Percentiles rank a stretch among this genome's conserved stretches.
phyloP scores from a whole-genome alignment of 2,329 filamentous ascomycete genomes.

The Zasmidium cellare region DNA sequence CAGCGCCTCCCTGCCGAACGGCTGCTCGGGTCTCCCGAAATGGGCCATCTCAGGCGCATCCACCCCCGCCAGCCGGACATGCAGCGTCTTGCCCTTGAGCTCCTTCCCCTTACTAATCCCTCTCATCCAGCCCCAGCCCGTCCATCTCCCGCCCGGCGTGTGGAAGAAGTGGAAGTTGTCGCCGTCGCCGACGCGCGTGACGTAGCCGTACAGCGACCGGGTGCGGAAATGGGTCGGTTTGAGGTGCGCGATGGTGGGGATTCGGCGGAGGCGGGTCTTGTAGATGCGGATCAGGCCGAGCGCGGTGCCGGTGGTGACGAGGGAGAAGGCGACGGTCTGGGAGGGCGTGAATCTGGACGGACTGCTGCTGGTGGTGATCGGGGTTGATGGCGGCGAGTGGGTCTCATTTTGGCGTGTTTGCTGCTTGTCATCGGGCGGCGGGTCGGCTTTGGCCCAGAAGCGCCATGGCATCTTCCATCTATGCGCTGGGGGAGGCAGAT shows the following conservation, averaged over 20 bases:
- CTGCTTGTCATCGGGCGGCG: neutral
- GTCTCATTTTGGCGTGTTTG: neutral
- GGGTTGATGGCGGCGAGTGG: neutral
- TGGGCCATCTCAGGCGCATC: slow-evolving; percentile 93
- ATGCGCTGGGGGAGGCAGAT: no score
- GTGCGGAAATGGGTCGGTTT: slow-evolving; percentile 72
- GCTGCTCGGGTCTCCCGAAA: slow-evolving; percentile 86
- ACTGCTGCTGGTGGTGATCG: neutral
- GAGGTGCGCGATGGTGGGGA: slow-evolving; percentile 75
- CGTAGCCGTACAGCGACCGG: slow-evolving; percentile 76
- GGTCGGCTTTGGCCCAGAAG: neutral
- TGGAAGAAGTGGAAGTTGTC: slow-evolving; percentile 95
- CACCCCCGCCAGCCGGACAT: slow-evolving; percentile 84
- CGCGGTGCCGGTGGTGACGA: slow-evolving; percentile 57
- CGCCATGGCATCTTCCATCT: neutral
- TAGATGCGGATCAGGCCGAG: slow-evolving; percentile 62
- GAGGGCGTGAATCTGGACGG: neutral
- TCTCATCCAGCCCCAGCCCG: slow-evolving; percentile 72
- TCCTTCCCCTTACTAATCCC: slow-evolving; percentile 17
- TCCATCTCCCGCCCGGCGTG: slow-evolving; percentile 82
- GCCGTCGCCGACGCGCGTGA: slow-evolving; percentile 93
- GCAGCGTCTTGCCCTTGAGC: slow-evolving; percentile 60
- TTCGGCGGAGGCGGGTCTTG: slow-evolving; percentile 73
- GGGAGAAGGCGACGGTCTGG: slow-evolving; percentile 26
- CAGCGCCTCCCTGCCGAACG: slow-evolving; percentile 77